Evolutionary conservation across 305 asterid genomes (phyloP).

Genomic region (Solanum aculeatissimum): DNA sequence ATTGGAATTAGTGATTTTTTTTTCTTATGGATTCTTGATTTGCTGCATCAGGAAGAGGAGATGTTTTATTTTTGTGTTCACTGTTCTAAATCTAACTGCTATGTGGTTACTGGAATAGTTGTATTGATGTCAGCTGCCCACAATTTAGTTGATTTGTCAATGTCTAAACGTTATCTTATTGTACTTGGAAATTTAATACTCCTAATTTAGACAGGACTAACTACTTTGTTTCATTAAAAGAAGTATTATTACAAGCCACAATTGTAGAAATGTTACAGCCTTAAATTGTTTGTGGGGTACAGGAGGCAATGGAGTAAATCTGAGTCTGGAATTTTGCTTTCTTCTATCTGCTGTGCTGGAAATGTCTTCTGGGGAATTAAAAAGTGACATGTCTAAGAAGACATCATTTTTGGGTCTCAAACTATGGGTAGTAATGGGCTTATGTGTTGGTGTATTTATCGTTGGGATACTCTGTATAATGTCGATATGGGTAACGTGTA

Average conservation of each 20-base stretch:
- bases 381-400: slow-evolving; percentile 49
- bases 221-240: not conserved
- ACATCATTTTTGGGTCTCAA: slow-evolving; percentile 52
- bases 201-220: not conserved
- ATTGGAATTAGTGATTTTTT: not conserved
- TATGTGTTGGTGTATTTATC: slow-evolving; percentile 69
- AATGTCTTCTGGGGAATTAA: slow-evolving; percentile 57
- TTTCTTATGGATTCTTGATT: not conserved
- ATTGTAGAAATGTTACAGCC: not conserved
- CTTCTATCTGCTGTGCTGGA: slow-evolving; percentile 7
- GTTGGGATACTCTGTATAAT: slow-evolving; percentile 63
- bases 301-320: slow-evolving; percentile 43
- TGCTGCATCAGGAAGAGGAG: not conserved
- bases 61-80: not conserved
- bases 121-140: not conserved
- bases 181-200: not conserved
- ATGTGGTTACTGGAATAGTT: not conserved
- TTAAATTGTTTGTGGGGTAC: slow-evolving; percentile 25
- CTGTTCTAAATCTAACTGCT: not conserved
- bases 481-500: slow-evolving; percentile 62
- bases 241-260: not conserved
- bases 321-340: not conserved
- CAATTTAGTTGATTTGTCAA: not conserved
- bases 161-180: not conserved
- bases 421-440: slow-evolving; percentile 80